phyloP scores from a whole-genome alignment of 75 land plant genomes.

The Pinus taeda region DNA sequence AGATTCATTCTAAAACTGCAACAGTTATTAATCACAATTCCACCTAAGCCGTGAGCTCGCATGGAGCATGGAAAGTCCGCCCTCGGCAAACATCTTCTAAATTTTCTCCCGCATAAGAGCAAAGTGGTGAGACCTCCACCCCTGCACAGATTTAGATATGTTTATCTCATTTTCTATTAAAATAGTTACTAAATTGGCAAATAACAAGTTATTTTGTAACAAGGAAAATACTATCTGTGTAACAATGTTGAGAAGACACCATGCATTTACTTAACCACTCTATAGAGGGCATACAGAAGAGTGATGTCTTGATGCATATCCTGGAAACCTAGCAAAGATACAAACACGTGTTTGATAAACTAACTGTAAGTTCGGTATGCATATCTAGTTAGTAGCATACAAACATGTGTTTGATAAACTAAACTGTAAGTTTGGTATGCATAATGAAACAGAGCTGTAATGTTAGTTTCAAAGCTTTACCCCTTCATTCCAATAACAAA shows the following conservation, averaged over 20 bases:
- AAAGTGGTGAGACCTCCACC: conserved; percentile 80
- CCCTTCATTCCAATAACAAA: not conserved
- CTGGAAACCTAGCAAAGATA: not conserved
- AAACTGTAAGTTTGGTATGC: not conserved
- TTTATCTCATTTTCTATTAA: not conserved
- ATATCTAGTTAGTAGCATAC: not conserved
- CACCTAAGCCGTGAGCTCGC: conserved; percentile 50
- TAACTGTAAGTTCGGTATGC: not conserved
- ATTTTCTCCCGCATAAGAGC: conserved; percentile 82
- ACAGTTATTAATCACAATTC: too few relatives aligned
- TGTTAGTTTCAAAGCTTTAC: not conserved
- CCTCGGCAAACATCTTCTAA: conserved; percentile 78
- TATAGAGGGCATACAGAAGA: not conserved
- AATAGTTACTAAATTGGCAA: not conserved
- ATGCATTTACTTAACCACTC: too few relatives aligned
- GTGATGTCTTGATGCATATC: not conserved
- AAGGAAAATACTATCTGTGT: not conserved
- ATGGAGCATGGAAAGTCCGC: conserved; percentile 80
- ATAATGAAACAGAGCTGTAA: not conserved
- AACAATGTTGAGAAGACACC: not conserved
- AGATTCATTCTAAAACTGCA: too few relatives aligned
- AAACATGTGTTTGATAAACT: not conserved
- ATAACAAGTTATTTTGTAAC: not conserved
- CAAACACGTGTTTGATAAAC: not conserved
- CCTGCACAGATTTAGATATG: conserved; percentile 35